Base-by-base conservation (phyloP, 1,284 basidiomycete genomes). In the Phlebopus sp. region DNA sequence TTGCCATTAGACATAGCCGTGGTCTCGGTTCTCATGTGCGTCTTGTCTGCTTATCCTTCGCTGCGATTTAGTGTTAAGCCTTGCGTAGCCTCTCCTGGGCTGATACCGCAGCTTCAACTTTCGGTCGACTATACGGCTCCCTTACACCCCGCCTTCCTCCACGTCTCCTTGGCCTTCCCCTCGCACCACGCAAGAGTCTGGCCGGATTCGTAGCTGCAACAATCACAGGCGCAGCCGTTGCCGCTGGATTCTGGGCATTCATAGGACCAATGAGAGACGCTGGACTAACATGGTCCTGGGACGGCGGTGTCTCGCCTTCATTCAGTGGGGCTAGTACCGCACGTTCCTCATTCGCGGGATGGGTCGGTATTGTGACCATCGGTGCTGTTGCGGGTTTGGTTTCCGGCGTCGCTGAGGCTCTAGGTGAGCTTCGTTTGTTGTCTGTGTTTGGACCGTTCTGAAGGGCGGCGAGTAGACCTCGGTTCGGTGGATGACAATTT, bases 31-130 rank as follows among this genome's bases (percentile, higher is more conserved):
- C 76, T 96, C 55, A 91, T 92, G 91, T 91, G 64, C 57, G 88
- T 76, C n/a, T 11, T 31, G 34, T 34, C 35, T 42, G 21, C 38
- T 29, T 30, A 35, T 41, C 8, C 38, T n/a, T 14, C 14, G 29
- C 42, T 29, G 27, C 9, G 4, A 9, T 9, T 11, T 8, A 29
- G 10, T 8, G 8, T 29, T 11, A 8, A 29, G 8, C 4, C 27
- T 8, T 11, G 4, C 9, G 27, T 60, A 95, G 91, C 53, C 83
- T 99, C 37, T 95, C 94, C 23, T 97, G 96, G 92, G 94, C 92
- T 3, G 96, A 99, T 70, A 98, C 96, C 0, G 83, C 91, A 13
- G 96, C 96, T 0, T 97, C 94, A 3, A 93, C 92, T 5, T 77
- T 97, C 53, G 96, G 96, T 35, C 85, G 96, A 19, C 74, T 93